A percentile compares a stretch with the other conserved stretches of the same genome.
These are phyloP conservation scores for Nicotiana tabacum DNA, from an alignment of 257 asterid species.

Conservation along the genomic window DNA sequence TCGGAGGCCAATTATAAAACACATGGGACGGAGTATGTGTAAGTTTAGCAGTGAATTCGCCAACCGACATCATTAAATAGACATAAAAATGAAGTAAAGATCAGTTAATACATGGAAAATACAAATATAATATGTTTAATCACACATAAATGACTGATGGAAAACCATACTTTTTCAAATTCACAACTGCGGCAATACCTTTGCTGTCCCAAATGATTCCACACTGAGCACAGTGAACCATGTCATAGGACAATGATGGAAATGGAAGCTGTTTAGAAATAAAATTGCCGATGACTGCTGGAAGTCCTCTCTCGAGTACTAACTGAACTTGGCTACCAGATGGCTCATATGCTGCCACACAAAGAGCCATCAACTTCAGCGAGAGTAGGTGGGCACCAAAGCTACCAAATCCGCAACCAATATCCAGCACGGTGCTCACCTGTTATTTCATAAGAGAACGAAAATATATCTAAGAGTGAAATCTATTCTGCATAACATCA, in stretches of 20 bases:
- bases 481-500: neutral
- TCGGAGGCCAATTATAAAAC: neutral
- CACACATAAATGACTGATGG: neutral
- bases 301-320: conserved; percentile 98
- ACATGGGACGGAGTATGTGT: neutral
- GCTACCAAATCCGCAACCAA: conserved; percentile 99
- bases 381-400: conserved; percentile 88
- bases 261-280: conserved; percentile 79
- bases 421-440: conserved; percentile 85
- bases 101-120: neutral
- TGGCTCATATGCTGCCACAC: conserved; percentile 89
- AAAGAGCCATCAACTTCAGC: conserved; percentile 81
- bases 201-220: conserved; percentile 88
- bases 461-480: conserved; percentile 7
- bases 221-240: conserved; percentile 96
- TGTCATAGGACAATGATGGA: conserved; percentile 90
- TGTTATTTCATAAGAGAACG: conserved; percentile 33
- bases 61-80: neutral
- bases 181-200: conserved; percentile 35
- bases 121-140: neutral
- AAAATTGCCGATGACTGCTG: conserved; percentile 83
- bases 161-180: neutral
- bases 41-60: neutral
- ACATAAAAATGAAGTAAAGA: neutral
- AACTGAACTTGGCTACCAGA: conserved; percentile 98